These are phyloP conservation scores for Delonix regia DNA, from an alignment of 306 rosid genomes.

Conservation along the genomic window DNA sequence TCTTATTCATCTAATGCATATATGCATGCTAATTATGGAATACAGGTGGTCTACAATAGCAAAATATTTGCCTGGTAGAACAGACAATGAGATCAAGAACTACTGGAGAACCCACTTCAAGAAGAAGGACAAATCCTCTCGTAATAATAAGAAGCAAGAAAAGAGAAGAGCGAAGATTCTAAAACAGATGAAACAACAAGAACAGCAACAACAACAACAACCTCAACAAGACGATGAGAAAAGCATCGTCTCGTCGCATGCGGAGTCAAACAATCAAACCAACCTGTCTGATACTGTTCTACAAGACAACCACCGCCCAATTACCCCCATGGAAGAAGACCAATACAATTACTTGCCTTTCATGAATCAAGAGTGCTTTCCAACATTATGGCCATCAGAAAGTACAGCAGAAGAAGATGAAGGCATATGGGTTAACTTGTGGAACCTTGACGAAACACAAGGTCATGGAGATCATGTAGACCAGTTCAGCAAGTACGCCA, in stretches of 20 bases:
- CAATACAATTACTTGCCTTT: constrained; percentile 25
- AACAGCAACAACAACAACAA: not conserved
- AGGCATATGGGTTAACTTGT: constrained; percentile 44
- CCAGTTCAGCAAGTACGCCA: constrained; percentile 27
- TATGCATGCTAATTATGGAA: not conserved
- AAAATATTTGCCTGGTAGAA: constrained; percentile 77
- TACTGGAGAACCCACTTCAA: constrained; percentile 79
- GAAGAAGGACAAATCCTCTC: constrained; percentile 46
- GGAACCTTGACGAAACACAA: constrained; percentile 53
- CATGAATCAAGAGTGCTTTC: constrained; percentile 32
- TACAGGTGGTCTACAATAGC: constrained; percentile 84
- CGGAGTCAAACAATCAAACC: constrained; percentile 15
- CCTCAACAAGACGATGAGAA: constrained; percentile 4
- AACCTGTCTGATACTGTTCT: not conserved
- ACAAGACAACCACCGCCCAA: not conserved
- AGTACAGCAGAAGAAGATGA: constrained; percentile 20
- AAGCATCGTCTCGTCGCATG: not conserved
- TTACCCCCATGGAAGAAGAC: constrained; percentile 17
- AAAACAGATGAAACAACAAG: constrained; percentile 28
- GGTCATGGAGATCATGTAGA: not conserved
- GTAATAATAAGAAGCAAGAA: constrained; percentile 38
- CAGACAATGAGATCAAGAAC: constrained; percentile 79
- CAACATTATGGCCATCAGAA: constrained; percentile 38
- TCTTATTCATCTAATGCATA: too few relatives aligned
- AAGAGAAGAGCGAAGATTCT: constrained; percentile 37